Evolutionary conservation across 441 rosid species (phyloP).

Genomic region (Populus hybrid): DNA sequence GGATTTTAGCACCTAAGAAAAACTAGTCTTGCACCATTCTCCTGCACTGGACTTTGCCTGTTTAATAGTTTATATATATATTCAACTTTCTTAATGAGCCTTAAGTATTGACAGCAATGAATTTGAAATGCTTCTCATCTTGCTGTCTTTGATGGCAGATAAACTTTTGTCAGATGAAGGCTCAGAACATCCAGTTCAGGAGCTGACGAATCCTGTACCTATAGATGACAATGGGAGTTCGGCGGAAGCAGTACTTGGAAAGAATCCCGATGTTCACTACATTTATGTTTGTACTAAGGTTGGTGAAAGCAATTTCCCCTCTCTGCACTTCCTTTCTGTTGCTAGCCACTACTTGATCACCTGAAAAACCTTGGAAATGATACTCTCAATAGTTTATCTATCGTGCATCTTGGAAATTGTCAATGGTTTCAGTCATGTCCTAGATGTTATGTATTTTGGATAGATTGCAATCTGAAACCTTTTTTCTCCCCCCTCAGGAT

Average conservation of each 20-base stretch:
- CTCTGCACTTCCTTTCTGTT: not conserved
- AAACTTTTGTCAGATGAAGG: constrained; percentile 43
- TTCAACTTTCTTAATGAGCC: not conserved
- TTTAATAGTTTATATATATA: not conserved
- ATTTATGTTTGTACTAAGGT: constrained; percentile 82
- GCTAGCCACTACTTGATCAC: too few species aligned
- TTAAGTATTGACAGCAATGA: not conserved
- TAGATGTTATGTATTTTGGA: too few species aligned
- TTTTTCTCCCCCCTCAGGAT: constrained; percentile 27
- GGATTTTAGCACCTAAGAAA: not conserved
- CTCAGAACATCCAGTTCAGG: constrained; percentile 42
- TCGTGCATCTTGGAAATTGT: not conserved
- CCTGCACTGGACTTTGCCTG: not conserved
- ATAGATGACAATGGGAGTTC: constrained; percentile 53
- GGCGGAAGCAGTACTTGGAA: constrained; percentile 58
- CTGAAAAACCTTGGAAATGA: too few species aligned
- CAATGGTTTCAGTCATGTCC: not conserved
- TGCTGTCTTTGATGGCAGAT: constrained; percentile 36
- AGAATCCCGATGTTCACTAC: constrained; percentile 71
- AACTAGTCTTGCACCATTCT: not conserved
- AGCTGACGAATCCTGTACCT: constrained; percentile 56
- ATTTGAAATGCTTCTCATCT: constrained; percentile 7
- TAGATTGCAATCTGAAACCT: not conserved
- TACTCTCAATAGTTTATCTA: too few species aligned
- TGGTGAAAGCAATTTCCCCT: constrained; percentile 14